These are phyloP conservation scores for Ligustrum vulgare DNA, from an alignment of 257 asterid genomes.

Conservation along the genomic window DNA sequence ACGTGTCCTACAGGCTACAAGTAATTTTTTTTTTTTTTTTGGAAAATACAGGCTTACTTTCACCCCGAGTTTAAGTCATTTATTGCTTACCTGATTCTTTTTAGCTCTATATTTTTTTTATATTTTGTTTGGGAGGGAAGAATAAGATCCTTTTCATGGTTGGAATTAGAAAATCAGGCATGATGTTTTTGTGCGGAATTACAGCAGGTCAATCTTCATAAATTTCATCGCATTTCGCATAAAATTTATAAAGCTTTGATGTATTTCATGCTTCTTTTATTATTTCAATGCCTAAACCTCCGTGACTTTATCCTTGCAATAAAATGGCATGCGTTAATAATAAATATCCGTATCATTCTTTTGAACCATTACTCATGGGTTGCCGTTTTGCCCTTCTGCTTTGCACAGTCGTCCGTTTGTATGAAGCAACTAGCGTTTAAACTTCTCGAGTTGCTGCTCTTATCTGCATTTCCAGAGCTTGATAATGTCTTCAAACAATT, in stretches of 20 bases:
- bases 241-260: background rate
- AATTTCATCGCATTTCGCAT: no score
- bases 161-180: background rate
- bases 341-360: background rate
- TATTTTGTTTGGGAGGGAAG: background rate
- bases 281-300: background rate
- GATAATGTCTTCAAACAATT: slow-evolving; percentile 58
- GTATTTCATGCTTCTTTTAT: background rate
- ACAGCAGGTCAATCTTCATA: no score
- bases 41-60: background rate
- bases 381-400: background rate
- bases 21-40: no score
- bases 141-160: background rate
- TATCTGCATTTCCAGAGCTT: slow-evolving; percentile 86
- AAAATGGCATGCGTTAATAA: background rate
- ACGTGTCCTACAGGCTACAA: background rate
- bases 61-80: background rate
- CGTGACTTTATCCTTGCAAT: background rate
- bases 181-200: no score
- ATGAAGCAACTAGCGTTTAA: slow-evolving; percentile 83
- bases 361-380: slow-evolving; percentile 19
- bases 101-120: no score
- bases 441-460: slow-evolving; percentile 72
- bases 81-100: background rate
- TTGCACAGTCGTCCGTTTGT: slow-evolving; percentile 70